phyloP scores from a whole-genome alignment of 208 protist species.

The Leishmania lainsoni region DNA sequence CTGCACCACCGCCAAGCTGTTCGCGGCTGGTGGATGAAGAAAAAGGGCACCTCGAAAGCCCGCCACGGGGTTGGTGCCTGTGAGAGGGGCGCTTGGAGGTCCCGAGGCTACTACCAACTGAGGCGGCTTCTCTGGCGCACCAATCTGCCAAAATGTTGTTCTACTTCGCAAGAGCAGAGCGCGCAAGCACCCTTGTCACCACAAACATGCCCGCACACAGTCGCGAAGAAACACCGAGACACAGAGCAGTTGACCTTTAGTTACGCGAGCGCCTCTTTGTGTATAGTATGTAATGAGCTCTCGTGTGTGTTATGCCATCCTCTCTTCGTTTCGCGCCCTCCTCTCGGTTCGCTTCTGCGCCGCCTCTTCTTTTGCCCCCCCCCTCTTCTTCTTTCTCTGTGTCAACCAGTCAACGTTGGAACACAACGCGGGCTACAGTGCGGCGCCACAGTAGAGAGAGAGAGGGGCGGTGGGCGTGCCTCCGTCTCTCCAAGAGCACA shows the following conservation, averaged over 20 bases:
- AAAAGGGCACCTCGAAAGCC: slow-evolving; percentile 4
- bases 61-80: background rate
- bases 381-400: no score
- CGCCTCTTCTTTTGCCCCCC: background rate
- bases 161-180: background rate
- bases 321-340: no score
- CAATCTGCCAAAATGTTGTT: background rate
- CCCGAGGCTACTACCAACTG: background rate
- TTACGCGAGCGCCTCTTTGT: background rate
- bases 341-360: background rate
- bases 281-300: background rate
- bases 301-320: background rate
- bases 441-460: background rate
- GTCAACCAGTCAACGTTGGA: no score
- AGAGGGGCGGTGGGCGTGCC: background rate
- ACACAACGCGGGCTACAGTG: background rate
- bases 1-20: background rate
- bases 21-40: slow-evolving; percentile 12
- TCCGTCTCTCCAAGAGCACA: background rate
- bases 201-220: background rate
- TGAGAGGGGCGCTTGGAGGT: background rate
- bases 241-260: no score
- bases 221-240: no score
- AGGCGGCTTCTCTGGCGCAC: background rate
- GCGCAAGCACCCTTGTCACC: background rate